Percentiles rank a stretch among this genome's conserved stretches.
phyloP scores from a whole-genome alignment of 75 land plant genomes.

The Pinus albicaulis region DNA sequence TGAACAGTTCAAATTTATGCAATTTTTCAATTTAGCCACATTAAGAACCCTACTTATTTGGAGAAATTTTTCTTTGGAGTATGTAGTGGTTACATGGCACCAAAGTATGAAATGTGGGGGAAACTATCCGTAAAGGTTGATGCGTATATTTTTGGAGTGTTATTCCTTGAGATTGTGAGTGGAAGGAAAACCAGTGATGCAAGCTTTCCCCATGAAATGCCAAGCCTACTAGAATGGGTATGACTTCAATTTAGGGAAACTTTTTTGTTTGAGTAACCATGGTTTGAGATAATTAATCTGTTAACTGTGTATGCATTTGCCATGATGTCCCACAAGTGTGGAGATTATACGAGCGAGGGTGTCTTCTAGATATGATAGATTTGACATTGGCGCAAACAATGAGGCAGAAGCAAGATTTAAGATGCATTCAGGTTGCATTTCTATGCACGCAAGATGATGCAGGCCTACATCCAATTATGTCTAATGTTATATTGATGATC shows the following conservation, averaged over 20 bases:
- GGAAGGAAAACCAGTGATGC: neutral
- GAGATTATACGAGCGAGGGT: too few species aligned
- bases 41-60: too few species aligned
- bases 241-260: neutral
- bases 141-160: conserved; percentile 9
- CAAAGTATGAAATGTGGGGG: conserved; percentile 11
- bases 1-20: neutral
- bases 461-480: too few species aligned
- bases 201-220: neutral
- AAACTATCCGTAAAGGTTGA: conserved; percentile 8
- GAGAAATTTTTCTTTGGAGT: neutral
- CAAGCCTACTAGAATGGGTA: conserved; percentile 3
- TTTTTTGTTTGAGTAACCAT: neutral
- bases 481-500: neutral
- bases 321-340: too few species aligned
- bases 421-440: too few species aligned
- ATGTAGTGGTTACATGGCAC: conserved; percentile 9
- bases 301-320: too few species aligned
- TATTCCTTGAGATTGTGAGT: conserved; percentile 12
- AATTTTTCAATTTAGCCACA: neutral
- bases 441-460: too few species aligned
- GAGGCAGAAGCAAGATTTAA: too few species aligned
- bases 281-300: neutral
- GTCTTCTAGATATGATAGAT: too few species aligned
- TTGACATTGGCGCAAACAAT: too few species aligned